Percentiles rank a stretch among this genome's conserved stretches.
These are phyloP conservation scores for Gossypium lobatum DNA, from an alignment of 441 rosid genomes.

Conservation along the genomic window DNA sequence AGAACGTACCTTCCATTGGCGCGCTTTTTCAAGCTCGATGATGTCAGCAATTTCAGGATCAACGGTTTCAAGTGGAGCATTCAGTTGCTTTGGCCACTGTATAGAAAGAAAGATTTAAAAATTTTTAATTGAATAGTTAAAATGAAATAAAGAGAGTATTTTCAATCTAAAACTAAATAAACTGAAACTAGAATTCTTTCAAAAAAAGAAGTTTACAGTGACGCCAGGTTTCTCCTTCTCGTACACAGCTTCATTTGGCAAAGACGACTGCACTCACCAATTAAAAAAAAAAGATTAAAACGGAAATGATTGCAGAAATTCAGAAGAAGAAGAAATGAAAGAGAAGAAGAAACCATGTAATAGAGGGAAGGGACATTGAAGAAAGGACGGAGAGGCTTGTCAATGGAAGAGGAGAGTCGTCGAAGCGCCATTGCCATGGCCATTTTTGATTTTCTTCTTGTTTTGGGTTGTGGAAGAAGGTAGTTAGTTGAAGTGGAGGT, in stretches of 20 bases:
- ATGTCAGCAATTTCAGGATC: slow-evolving; percentile 95
- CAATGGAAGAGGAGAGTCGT: slow-evolving; percentile 75
- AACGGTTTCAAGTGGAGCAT: slow-evolving; percentile 73
- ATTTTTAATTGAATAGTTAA: not conserved
- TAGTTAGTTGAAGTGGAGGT: not conserved
- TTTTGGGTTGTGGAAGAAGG: not conserved
- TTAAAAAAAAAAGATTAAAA: not conserved
- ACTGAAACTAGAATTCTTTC: not conserved
- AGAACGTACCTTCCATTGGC: slow-evolving; percentile 85
- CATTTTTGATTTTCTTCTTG: slow-evolving; percentile 31
- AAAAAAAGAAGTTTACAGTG: slow-evolving; percentile 33
- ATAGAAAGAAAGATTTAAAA: not conserved
- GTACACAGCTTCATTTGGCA: slow-evolving; percentile 90
- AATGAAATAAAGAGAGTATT: not conserved
- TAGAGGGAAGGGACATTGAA: slow-evolving; percentile 51
- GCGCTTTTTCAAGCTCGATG: slow-evolving; percentile 94
- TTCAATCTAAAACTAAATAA: not conserved
- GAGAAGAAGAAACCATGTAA: slow-evolving; percentile 44
- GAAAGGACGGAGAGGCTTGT: slow-evolving; percentile 82
- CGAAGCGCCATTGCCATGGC: slow-evolving; percentile 97
- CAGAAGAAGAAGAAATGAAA: not conserved
- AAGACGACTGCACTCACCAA: slow-evolving; percentile 52
- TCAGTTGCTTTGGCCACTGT: slow-evolving; percentile 97
- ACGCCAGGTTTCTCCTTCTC: slow-evolving; percentile 75
- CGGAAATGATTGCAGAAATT: not conserved